Conservation (phyloP, 495 filamentous ascomycete genomes). For the Aspergillus ostianus region DNA sequence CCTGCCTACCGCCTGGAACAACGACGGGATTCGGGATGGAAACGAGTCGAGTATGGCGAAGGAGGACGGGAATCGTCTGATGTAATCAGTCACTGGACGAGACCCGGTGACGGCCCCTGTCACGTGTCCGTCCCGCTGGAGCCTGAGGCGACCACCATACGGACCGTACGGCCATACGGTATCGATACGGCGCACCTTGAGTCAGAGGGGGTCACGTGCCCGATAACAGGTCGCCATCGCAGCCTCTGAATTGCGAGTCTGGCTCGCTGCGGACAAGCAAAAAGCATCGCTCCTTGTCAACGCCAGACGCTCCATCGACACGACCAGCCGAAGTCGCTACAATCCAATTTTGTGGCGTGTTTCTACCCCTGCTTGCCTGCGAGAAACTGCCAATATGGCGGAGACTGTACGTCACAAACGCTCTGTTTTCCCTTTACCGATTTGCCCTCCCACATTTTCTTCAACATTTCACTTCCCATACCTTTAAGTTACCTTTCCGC, state of each 20-base stretch:
- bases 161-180: neutral
- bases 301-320: neutral
- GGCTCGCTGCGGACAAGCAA: conserved; percentile 6
- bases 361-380: neutral
- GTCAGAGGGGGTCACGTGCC: conserved; percentile 29
- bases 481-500: conserved; percentile 22
- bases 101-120: neutral
- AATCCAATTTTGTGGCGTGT: conserved; percentile 17
- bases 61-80: conserved; percentile 10
- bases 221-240: conserved; percentile 42
- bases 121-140: too few relatives aligned
- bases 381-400: conserved; percentile 31
- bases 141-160: neutral
- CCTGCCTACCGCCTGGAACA: conserved; percentile 39
- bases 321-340: neutral
- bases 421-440: conserved; percentile 41
- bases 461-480: conserved; percentile 23
- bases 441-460: conserved; percentile 45
- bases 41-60: conserved; percentile 6
- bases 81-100: conserved; percentile 20
- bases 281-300: neutral
- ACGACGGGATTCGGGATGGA: conserved; percentile 25
- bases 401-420: conserved; percentile 53
- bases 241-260: conserved; percentile 11
- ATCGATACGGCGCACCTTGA: conserved; percentile 18